phyloP scores from a whole-genome alignment of 805 yeast genomes.

The Starmerella riodocensis region DNA sequence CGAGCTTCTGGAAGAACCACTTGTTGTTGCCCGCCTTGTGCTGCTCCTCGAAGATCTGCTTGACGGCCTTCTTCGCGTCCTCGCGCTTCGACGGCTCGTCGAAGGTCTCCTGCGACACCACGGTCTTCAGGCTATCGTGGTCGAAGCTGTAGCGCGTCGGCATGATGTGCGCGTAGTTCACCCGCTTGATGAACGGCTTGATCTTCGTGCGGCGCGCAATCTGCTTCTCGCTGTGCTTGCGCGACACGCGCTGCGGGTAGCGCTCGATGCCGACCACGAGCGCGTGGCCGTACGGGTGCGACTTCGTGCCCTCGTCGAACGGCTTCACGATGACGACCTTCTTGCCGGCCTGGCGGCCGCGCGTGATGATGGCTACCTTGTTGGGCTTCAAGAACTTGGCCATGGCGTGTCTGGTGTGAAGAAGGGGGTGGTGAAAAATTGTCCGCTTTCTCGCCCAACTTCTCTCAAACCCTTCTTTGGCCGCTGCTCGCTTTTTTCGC shows the following conservation, averaged over 20 bases:
- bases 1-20: conserved; percentile 98
- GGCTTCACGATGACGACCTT: conserved; percentile 98
- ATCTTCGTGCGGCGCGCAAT: conserved; percentile 93
- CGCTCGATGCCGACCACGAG: conserved; percentile 99
- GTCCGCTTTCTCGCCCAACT: no score
- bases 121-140: conserved; percentile 86
- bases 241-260: conserved; percentile 93
- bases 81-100: conserved; percentile 96
- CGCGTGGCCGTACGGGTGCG: conserved; percentile 99
- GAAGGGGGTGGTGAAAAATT: conserved; percentile 17
- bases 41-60: conserved; percentile 98
- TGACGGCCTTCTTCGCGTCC: conserved; percentile 97
- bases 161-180: conserved; percentile 99
- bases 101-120: conserved; percentile 84
- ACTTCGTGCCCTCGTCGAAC: conserved; percentile 96
- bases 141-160: conserved; percentile 99
- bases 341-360: conserved; percentile 99
- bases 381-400: conserved; percentile 99
- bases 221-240: conserved; percentile 90
- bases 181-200: conserved; percentile 97
- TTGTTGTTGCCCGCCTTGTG: conserved; percentile 98
- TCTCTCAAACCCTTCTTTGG: no score
- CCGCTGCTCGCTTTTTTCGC: no score
- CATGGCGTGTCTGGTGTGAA: no score
- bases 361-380: conserved; percentile 99